These are phyloP conservation scores for Pythium periplocum DNA, from an alignment of 352 stramenopile species.

Conservation along the genomic window DNA sequence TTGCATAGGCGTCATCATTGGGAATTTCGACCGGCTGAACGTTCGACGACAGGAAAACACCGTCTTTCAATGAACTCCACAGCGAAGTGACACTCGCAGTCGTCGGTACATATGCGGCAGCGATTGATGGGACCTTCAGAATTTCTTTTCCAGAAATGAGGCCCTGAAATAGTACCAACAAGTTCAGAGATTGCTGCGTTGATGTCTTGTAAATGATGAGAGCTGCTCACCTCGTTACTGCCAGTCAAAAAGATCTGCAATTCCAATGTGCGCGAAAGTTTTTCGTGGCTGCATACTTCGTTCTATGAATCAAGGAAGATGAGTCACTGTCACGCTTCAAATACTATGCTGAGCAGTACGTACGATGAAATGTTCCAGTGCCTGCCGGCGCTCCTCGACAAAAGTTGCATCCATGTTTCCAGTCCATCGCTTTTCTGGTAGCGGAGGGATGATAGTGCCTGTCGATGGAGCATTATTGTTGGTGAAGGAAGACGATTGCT, in stretches of 20 bases:
- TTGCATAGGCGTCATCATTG: constrained; percentile 82
- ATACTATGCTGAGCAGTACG: constrained; percentile 1
- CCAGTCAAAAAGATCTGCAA: constrained; percentile 80
- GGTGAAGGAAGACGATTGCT: background rate
- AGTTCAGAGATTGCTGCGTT: background rate
- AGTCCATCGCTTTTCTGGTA: constrained; percentile 85
- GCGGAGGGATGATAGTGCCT: constrained; percentile 85
- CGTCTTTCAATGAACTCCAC: constrained; percentile 82
- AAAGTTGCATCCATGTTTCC: constrained; percentile 89
- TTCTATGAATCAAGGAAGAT: constrained; percentile 36
- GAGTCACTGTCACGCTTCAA: too few species aligned
- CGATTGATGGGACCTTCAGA: constrained; percentile 67
- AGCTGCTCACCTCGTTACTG: constrained; percentile 56
- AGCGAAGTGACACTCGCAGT: constrained; percentile 67
- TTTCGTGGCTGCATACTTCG: constrained; percentile 81
- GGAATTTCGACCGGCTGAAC: constrained; percentile 85
- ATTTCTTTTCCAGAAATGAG: constrained; percentile 80
- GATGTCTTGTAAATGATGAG: too few species aligned
- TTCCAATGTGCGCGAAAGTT: constrained; percentile 77
- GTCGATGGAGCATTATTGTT: background rate
- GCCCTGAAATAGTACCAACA: constrained; percentile 28
- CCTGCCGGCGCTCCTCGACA: constrained; percentile 83
- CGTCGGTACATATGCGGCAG: constrained; percentile 73
- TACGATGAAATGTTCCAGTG: constrained; percentile 86
- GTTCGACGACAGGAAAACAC: constrained; percentile 64